phyloP scores from a whole-genome alignment of 202 grass and related monocot species.

The Carex arenaria region DNA sequence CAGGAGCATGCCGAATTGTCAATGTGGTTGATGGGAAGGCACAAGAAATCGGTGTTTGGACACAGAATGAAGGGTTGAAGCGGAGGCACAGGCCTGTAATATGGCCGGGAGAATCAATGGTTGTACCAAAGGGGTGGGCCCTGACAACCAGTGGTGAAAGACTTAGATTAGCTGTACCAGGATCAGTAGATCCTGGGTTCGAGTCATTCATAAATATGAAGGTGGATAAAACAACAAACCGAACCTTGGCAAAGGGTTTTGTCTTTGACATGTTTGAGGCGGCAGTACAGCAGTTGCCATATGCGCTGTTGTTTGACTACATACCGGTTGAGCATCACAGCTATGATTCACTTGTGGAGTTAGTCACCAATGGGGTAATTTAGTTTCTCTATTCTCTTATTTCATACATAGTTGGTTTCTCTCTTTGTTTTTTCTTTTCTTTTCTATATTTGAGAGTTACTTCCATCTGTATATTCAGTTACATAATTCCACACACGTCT shows the following conservation, averaged over 20 bases:
- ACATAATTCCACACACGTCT: background rate
- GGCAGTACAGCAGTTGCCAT: slow-evolving; percentile 54
- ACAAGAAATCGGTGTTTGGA: slow-evolving; percentile 52
- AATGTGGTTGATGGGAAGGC: slow-evolving; percentile 40
- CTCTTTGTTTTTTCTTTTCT: background rate
- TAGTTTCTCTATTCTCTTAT: background rate
- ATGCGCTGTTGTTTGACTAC: slow-evolving; percentile 67
- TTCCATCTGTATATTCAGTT: background rate
- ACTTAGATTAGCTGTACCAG: slow-evolving; percentile 46
- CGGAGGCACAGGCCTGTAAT: slow-evolving; percentile 36
- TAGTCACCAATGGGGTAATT: slow-evolving; percentile 39
- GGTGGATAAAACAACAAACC: slow-evolving; percentile 36
- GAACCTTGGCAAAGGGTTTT: slow-evolving; percentile 45
- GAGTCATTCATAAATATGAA: slow-evolving; percentile 31
- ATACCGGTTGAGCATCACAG: slow-evolving; percentile 13
- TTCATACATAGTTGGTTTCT: background rate
- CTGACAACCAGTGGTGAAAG: slow-evolving; percentile 37
- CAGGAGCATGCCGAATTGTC: slow-evolving; percentile 35
- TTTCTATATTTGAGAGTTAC: background rate
- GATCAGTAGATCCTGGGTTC: slow-evolving; percentile 19
- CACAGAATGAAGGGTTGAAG: background rate
- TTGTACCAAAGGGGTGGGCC: slow-evolving; percentile 44
- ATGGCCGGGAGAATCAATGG: slow-evolving; percentile 53
- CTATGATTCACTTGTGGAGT: slow-evolving; percentile 34
- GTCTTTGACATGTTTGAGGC: slow-evolving; percentile 85